Evolutionary conservation across 257 asterid genomes (phyloP), one percentile per base, ranked within the genome.

Genomic region (Mitragyna speciosa): DNA sequence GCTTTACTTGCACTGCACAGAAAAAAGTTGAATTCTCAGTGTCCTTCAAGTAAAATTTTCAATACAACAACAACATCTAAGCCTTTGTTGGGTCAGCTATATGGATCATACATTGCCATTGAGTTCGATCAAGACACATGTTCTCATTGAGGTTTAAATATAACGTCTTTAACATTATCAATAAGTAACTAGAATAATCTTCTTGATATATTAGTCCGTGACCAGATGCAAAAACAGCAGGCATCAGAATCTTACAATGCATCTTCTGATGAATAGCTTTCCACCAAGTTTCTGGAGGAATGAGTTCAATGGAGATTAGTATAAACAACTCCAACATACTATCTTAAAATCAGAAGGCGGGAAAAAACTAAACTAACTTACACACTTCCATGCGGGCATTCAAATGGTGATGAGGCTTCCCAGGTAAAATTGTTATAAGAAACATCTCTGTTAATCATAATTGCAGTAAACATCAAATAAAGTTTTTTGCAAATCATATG

Each of bases 301-400:
- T 77, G 73, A 85, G 41, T 14, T 51, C 17, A 75, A 72, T 31
- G 82, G 74, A 67, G 70, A 67, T 45, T 30, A 65, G 30, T 66
- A 33, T 66, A 41, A 72, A 31, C 52, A 72, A 76, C 73, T 56
- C 30, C 16, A 30, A 26, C 43, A 81, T 39, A 45, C 78, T 24
- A 22, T 28, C 26, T 45, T 56, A n/a, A 52, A 66, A 43, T 64
- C n/a, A 59, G 33, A 36, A 65, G 39, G 39, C 3, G 39, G 39
- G 31, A 33, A 2, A n/a, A 68, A 65, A 31, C 3, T 12, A 30
- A 28, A 17, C 69, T 79, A 63, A 87, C 96, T 91, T 87, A 94
- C 98, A 91, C 93, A 72, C 94, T 92, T 82, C 97, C 97, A 68
- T 81, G 86, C 1, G 93, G 87, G 81, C 97, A 94, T 75, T 91